Base-by-base conservation (phyloP, 2,329 filamentous ascomycete species). In the Geosmithia putterillii region DNA sequence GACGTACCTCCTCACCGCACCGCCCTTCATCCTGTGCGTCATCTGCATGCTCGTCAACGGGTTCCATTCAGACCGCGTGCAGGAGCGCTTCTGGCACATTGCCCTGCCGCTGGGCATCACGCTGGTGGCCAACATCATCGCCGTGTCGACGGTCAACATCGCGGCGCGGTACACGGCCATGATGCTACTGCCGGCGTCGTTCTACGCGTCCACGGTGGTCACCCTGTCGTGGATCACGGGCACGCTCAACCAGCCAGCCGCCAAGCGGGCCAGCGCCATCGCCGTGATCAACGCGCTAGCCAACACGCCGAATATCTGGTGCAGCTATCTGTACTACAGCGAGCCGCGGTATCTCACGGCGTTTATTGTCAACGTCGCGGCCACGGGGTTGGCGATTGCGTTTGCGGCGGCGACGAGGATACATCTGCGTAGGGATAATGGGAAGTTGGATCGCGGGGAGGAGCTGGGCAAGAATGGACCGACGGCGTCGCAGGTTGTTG, bases 251-350 rank as follows among this genome's bases (percentile, higher is more conserved):
- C 73, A 83, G 9, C 84, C 85, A 4, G 79, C 81, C 0, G 77
- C 82, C 2, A 87, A 87, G 63, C 74, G 81, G 45, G 67, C 67
- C 3, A 64, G 80, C 0, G 82, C 81, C 0, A 59, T 88, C 4
- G 84, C 83, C 1, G 76, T 81, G 46, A 84, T 87, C 58, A 90
- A 89, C 54, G 79, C 79, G 21, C 45, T 50, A 3, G 44, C 44
- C 35, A 50, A 88, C 56, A 45, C 44, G n/a, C 42, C 46, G 8
- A 48, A 48, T 41, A 86, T 88, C 50, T 87, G 80, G 53, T 76
- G 76, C 2, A 72, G 67, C 45, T 81, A 81, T 51, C 74, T 83
- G 68, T 84, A 83, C 51, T 45, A 47, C 38, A 36, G 42, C 12
- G 21, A 41, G 1, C 51, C 51, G 8, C 45, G 48, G 22, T 53